Conservation (phyloP, 192 early-diverging fungal genomes). For the Pilaira anomala region DNA sequence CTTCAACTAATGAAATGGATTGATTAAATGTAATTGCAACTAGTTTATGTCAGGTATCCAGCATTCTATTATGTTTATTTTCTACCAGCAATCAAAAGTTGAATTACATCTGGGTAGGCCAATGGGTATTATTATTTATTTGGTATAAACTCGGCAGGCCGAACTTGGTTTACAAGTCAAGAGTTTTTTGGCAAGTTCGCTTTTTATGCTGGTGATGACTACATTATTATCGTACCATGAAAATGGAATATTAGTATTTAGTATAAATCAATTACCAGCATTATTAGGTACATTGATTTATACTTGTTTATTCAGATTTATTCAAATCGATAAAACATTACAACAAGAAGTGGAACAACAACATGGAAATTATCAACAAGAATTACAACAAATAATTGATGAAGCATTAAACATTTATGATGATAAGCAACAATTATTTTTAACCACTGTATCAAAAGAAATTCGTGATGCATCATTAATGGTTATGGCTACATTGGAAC, state of each 20-base stretch:
- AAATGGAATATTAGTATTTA: neutral
- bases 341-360: neutral
- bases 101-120: neutral
- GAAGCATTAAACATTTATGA: neutral
- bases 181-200: neutral
- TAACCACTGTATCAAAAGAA: conserved; percentile 40
- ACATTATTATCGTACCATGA: neutral
- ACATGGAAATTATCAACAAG: neutral
- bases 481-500: conserved; percentile 44
- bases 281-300: neutral
- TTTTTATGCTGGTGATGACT: neutral
- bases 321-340: neutral
- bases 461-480: conserved; percentile 43
- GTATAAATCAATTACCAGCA: too few species aligned
- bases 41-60: neutral
- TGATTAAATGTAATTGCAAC: neutral
- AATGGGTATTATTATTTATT: neutral
- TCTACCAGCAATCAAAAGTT: neutral
- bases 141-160: conserved; percentile 9
- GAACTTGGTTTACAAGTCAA: neutral
- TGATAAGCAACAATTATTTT: conserved; percentile 8
- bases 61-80: too few species aligned
- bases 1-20: neutral
- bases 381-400: neutral
- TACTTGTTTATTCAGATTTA: neutral